Conservation (phyloP, 495 filamentous ascomycete genomes). For the Xylaria cubensis region DNA sequence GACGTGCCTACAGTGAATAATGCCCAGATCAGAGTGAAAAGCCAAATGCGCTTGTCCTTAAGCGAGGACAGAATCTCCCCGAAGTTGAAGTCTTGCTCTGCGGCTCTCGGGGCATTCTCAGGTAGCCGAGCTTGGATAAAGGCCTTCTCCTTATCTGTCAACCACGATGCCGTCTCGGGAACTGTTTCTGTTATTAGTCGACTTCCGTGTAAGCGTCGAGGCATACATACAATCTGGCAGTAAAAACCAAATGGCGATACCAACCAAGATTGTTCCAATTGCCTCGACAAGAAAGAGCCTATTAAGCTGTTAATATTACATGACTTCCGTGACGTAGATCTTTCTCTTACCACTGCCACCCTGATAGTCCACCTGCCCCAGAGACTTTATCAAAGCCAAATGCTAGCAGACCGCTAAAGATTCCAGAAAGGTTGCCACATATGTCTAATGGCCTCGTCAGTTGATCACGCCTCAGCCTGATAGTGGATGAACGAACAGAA, state of each 20-base stretch:
- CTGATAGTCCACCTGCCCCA: constrained; percentile 44
- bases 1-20: constrained; percentile 51
- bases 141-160: constrained; percentile 48
- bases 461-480: background rate
- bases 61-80: constrained; percentile 42
- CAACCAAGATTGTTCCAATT: constrained; percentile 45
- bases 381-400: constrained; percentile 47
- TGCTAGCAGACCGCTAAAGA: constrained; percentile 51
- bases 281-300: constrained; percentile 51
- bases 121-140: constrained; percentile 54
- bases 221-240: constrained; percentile 48
- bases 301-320: constrained; percentile 10
- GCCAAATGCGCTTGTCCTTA: constrained; percentile 45
- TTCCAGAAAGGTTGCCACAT: constrained; percentile 42
- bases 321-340: background rate
- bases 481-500: constrained; percentile 36
- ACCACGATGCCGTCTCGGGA: constrained; percentile 48
- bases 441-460: constrained; percentile 30
- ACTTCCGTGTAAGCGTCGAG: too few species aligned
- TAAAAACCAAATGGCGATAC: constrained; percentile 44
- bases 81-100: constrained; percentile 48
- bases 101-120: constrained; percentile 45
- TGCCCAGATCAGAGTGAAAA: constrained; percentile 50
- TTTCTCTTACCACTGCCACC: constrained; percentile 49
- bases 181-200: constrained; percentile 34